phyloP scores from a whole-genome alignment of 345 rosid species.

The Salix exigua region DNA sequence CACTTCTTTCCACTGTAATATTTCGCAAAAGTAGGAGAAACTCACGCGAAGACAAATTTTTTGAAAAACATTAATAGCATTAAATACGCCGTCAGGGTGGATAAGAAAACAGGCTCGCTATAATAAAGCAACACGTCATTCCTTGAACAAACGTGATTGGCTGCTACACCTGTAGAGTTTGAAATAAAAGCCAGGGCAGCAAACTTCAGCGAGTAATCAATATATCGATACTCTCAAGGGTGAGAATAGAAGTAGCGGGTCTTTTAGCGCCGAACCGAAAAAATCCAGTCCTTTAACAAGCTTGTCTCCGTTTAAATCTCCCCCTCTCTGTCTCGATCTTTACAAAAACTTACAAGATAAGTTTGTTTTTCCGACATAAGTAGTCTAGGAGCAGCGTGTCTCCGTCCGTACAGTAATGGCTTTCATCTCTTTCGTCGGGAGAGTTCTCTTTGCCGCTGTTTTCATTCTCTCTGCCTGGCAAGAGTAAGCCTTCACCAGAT shows the following conservation, averaged over 20 bases:
- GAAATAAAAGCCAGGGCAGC: neutral
- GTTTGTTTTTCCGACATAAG: neutral
- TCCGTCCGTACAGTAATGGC: conserved; percentile 24
- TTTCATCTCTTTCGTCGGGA: conserved; percentile 49
- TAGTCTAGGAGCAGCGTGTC: neutral
- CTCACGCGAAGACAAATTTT: neutral
- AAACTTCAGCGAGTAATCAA: neutral
- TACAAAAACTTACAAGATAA: neutral
- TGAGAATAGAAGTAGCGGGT: neutral
- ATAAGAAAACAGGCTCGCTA: neutral
- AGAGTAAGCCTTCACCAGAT: conserved; percentile 39
- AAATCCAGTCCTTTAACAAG: neutral
- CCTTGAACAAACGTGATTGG: conserved; percentile 20
- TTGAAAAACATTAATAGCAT: neutral
- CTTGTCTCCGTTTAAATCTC: conserved; percentile 5
- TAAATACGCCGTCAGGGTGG: neutral
- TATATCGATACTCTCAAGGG: neutral
- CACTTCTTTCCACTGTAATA: neutral
- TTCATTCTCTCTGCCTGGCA: conserved; percentile 75
- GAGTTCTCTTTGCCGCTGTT: conserved; percentile 64
- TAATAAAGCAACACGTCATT: neutral
- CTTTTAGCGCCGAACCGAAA: neutral
- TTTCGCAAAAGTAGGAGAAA: neutral
- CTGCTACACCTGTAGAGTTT: conserved; percentile 22
- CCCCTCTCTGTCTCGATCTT: conserved; percentile 10